Conservation (phyloP, 2,329 filamentous ascomycete species). For the Macroventuria anomochaeta region DNA sequence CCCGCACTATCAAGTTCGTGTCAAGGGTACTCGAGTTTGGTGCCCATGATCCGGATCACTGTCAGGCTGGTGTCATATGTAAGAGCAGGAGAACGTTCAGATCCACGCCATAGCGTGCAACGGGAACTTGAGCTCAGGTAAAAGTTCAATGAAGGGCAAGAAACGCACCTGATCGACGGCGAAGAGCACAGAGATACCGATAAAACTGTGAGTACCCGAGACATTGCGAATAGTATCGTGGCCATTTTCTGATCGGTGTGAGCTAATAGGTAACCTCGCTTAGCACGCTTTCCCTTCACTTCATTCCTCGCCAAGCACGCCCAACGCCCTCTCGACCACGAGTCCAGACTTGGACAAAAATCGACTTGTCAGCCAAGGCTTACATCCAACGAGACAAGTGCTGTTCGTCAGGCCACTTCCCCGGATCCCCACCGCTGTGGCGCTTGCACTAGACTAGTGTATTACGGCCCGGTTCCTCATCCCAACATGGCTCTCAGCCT, state of each 20-base stretch:
- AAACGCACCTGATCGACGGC: not conserved
- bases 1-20: too few species aligned
- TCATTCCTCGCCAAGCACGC: not conserved
- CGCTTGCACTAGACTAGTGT: constrained; percentile 3
- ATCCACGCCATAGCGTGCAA: too few species aligned
- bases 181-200: not conserved
- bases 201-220: not conserved
- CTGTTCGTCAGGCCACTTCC: not conserved
- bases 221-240: not conserved
- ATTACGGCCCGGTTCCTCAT: not conserved
- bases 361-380: constrained; percentile 4
- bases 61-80: too few species aligned
- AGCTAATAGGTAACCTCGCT: not conserved
- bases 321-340: not conserved
- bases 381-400: not conserved
- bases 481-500: not conserved
- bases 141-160: too few species aligned
- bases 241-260: not conserved
- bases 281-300: not conserved
- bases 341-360: not conserved
- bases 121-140: too few species aligned
- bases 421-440: constrained; percentile 12
- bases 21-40: too few species aligned
- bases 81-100: too few species aligned
- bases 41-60: too few species aligned